These are phyloP conservation scores for Sphaerobolus stellatus DNA, from an alignment of 1,284 basidiomycete genomes.

Conservation along the genomic window DNA sequence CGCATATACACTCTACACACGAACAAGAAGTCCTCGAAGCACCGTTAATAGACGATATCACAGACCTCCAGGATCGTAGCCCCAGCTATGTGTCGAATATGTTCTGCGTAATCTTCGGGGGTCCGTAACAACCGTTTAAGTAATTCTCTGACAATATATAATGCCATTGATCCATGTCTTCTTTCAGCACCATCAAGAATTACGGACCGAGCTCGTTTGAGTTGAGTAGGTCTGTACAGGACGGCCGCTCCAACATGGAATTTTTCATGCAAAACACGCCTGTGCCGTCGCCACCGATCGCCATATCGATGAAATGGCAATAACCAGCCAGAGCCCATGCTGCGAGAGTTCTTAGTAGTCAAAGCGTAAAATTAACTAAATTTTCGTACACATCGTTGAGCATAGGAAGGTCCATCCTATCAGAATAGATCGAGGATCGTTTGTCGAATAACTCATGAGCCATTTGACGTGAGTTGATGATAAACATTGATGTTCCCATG, in stretches of 20 bases:
- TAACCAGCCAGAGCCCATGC: neutral
- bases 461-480: conserved; percentile 23
- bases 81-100: neutral
- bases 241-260: too few species aligned
- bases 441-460: conserved; percentile 24
- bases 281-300: neutral
- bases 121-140: neutral
- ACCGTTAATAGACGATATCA: too few species aligned
- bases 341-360: too few species aligned
- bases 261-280: neutral
- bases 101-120: neutral
- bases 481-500: conserved; percentile 19
- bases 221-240: too few species aligned
- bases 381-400: conserved; percentile 1
- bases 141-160: neutral
- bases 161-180: too few species aligned
- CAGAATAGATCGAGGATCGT: conserved; percentile 21
- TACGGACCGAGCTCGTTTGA: too few species aligned
- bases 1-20: neutral
- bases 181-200: too few species aligned
- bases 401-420: conserved; percentile 17
- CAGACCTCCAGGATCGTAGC: neutral
- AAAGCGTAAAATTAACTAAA: too few species aligned
- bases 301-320: neutral
- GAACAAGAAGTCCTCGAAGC: too few species aligned